Conservation (phyloP, 129 eudicot species). For the Helianthus tuberosus region DNA sequence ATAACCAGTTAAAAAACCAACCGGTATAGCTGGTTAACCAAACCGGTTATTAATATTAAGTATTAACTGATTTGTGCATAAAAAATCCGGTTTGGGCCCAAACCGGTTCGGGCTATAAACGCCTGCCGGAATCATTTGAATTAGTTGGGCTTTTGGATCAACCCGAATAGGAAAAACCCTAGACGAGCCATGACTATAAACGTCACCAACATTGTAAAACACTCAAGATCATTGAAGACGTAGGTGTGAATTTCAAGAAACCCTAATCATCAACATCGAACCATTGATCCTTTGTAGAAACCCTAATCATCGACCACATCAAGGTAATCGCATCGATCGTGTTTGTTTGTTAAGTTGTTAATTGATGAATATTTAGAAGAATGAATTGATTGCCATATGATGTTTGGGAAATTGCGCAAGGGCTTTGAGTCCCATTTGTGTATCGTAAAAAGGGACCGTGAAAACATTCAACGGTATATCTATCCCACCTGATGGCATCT, state of each 20-base stretch:
- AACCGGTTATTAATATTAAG: too few species aligned
- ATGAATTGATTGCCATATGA: constrained; percentile 57
- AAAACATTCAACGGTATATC: constrained; percentile 38
- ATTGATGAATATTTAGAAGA: not conserved
- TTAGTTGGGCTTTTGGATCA: not conserved
- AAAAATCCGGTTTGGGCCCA: too few species aligned
- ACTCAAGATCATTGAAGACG: not conserved
- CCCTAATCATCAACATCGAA: not conserved
- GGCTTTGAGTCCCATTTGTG: constrained; percentile 72
- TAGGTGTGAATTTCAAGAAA: not conserved
- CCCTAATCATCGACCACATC: constrained; percentile 12
- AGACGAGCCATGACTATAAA: constrained; percentile 1
- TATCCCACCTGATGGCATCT: constrained; percentile 73
- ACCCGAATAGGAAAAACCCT: constrained; percentile 12
- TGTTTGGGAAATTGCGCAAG: constrained; percentile 91
- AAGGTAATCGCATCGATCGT: constrained; percentile 20
- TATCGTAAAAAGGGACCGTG: constrained; percentile 48
- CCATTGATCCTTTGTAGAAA: constrained; percentile 1
- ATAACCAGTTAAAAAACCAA: too few species aligned
- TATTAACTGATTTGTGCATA: too few species aligned
- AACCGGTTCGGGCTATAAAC: too few species aligned
- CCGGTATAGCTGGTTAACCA: too few species aligned
- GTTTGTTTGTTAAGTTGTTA: not conserved
- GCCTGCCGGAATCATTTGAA: too few species aligned
- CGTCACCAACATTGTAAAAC: not conserved